Evolutionary conservation across 306 rosid species (phyloP).

Genomic region (Myrica gale): DNA sequence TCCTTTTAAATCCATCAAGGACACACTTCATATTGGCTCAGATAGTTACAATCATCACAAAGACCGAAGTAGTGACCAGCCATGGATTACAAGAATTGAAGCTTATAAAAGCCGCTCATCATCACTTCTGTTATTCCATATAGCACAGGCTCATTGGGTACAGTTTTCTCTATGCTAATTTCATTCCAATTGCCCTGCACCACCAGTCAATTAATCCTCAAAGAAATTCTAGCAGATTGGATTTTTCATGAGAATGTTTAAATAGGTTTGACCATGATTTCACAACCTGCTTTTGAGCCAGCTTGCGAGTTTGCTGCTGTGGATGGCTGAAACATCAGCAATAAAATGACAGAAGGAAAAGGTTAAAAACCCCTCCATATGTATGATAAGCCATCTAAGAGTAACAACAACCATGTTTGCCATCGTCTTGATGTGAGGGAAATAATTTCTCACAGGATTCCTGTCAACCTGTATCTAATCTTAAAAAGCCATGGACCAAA

Average conservation of each 20-base stretch:
- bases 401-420: constrained; percentile 7
- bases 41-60: constrained; percentile 11
- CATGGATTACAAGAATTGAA: no score
- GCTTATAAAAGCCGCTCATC: no score
- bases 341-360: constrained; percentile 10
- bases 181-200: constrained; percentile 35
- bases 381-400: constrained; percentile 12
- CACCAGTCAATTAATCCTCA: constrained; percentile 16
- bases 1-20: neutral
- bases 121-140: constrained; percentile 24
- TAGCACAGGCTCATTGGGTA: constrained; percentile 9
- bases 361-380: neutral
- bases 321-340: constrained; percentile 33
- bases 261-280: constrained; percentile 20
- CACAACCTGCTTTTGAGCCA: constrained; percentile 19
- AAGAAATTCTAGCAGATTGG: constrained; percentile 16
- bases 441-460: neutral
- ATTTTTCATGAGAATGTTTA: constrained; percentile 13
- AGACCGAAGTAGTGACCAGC: constrained; percentile 26
- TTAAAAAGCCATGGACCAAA: constrained; percentile 15
- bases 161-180: constrained; percentile 23
- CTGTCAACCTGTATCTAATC: neutral
- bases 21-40: neutral
- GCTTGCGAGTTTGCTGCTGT: constrained; percentile 20
- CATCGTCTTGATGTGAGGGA: neutral